Evolutionary conservation across 331 rosid species (phyloP).

Genomic region (Telfairia occidentalis): DNA sequence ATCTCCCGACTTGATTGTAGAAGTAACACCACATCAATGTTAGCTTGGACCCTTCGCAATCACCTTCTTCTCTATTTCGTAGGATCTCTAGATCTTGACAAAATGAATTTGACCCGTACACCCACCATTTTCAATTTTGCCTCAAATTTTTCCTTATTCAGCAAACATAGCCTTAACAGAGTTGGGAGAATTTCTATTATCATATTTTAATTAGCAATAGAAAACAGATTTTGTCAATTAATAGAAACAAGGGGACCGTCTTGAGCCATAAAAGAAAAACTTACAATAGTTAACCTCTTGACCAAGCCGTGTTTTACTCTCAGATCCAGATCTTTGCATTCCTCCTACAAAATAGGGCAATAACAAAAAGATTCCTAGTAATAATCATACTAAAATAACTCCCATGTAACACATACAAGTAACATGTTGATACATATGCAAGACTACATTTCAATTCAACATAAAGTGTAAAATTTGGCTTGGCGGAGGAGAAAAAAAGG

Average conservation of each 20-base stretch:
- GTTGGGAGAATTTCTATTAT: background rate
- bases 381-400: constrained; percentile 10
- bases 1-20: too few species aligned
- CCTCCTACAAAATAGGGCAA: constrained; percentile 42
- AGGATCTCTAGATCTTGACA: too few species aligned
- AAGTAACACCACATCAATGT: too few species aligned
- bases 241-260: background rate
- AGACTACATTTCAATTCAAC: background rate
- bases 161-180: too few species aligned
- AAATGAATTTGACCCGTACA: too few species aligned
- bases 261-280: constrained; percentile 20
- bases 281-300: constrained; percentile 46
- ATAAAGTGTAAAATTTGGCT: background rate
- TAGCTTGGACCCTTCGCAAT: too few species aligned
- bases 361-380: constrained; percentile 14
- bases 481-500: background rate
- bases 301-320: constrained; percentile 53
- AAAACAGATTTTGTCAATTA: background rate
- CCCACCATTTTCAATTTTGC: too few species aligned
- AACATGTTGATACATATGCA: background rate
- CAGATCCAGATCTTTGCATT: constrained; percentile 51
- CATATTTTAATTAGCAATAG: background rate
- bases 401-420: background rate
- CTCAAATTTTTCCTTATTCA: too few species aligned
- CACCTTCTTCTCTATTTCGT: too few species aligned